Evolutionary conservation across 306 rosid genomes (phyloP).

Genomic region (Ceratonia siliqua): DNA sequence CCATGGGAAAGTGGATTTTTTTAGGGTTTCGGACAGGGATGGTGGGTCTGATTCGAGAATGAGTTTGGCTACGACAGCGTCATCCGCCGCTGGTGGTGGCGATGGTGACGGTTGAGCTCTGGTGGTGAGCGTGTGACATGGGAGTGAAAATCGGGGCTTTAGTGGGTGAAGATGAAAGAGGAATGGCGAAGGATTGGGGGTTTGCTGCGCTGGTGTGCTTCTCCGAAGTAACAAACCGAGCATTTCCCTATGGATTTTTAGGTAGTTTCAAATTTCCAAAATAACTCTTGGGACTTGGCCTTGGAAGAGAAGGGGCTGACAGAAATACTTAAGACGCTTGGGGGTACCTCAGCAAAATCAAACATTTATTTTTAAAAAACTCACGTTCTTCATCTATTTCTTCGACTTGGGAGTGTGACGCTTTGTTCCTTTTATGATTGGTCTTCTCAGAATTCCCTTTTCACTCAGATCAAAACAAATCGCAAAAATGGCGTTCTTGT

Average conservation of each 20-base stretch:
- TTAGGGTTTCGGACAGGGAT: conserved; percentile 50
- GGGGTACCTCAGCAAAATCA: too few relatives aligned
- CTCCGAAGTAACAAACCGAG: background rate
- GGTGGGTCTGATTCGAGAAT: conserved; percentile 56
- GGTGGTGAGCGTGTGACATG: conserved; percentile 27
- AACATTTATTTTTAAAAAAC: too few relatives aligned
- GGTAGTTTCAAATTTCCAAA: background rate
- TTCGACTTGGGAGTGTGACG: too few relatives aligned
- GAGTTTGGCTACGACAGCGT: conserved; percentile 47
- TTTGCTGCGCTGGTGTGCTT: background rate
- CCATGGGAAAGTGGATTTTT: conserved; percentile 50
- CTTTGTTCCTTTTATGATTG: background rate
- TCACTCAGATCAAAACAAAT: background rate
- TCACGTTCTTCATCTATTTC: too few relatives aligned
- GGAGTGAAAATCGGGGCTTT: conserved; percentile 20
- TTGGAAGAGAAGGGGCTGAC: too few relatives aligned
- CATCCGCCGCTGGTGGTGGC: conserved; percentile 22
- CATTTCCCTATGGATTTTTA: background rate
- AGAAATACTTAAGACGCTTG: too few relatives aligned
- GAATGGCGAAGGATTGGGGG: background rate
- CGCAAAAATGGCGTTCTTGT: conserved; percentile 7
- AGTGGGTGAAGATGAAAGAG: background rate
- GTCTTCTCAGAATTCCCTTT: background rate
- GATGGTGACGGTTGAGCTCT: background rate
- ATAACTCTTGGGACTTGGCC: too few relatives aligned